Evolutionary conservation across 441 rosid species (phyloP), one percentile per base, ranked within the genome.

Genomic region (Croton laevigatus): DNA sequence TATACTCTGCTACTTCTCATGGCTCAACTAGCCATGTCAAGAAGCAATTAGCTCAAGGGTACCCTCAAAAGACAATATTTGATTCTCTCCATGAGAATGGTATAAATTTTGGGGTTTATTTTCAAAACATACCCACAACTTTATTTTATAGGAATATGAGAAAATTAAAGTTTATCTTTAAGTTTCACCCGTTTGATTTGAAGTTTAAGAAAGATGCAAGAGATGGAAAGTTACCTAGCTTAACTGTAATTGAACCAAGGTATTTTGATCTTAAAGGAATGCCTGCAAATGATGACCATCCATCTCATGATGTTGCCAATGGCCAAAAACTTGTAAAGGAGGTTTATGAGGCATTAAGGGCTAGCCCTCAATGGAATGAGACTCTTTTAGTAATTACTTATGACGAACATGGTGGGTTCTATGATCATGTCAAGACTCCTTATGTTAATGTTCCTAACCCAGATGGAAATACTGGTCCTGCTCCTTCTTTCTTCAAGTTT

Each of bases 401-500:
- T 52, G 98, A 91, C 83, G 97, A 94, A 69, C 97, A 94, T 65
- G 98, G 98, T 40, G 97, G 98, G 10, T 94, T 94, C 54, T 94
- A 74, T 77, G 98, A 94, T 69, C 97, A 94, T 84, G 98, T 91
- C 2, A n/a, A 75, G 66, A 94, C 97, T 51, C 98, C 97, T 63
- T 91, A 52, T 73, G 83, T 77, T 2, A 81, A 85, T 80, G 85
- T 94, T 55, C 98, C 98, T 0, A 94, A 71, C 66, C 98, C 97
- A 3, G 98, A 94, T 82, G 98, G 97, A 4, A 94, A 85, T 69
- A 87, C 88, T 34, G 98, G 97, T 22, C 98, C 98, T 79, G 90
- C 97, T 13, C 98, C 98, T 67, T 90, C 62, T 70, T 91, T 94
- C 81, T 90, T 94, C 84, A 91, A 91, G 81, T 91, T 94, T 44